Conservation (phyloP, 345 rosid species). For the Aquilaria malaccensis region DNA sequence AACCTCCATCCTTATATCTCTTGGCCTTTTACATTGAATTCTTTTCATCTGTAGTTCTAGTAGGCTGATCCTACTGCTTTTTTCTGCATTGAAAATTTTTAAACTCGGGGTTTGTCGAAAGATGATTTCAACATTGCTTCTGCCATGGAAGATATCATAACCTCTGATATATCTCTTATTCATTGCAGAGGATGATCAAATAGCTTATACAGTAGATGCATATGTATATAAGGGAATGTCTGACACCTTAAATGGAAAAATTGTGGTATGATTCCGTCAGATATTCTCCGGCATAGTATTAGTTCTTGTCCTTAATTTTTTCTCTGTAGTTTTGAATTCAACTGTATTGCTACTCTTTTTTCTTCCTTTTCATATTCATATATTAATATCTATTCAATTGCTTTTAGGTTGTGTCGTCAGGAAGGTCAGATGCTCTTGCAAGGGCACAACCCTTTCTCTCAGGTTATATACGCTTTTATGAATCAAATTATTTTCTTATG, state of each 20-base stretch:
- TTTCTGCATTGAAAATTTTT: no score
- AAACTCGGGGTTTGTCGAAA: no score
- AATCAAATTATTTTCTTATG: constrained; percentile 2
- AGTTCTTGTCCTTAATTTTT: constrained; percentile 1
- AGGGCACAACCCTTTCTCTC: constrained; percentile 72
- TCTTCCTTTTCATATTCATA: constrained; percentile 4
- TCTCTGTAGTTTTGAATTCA: not conserved
- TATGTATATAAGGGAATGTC: constrained; percentile 60
- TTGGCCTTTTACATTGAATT: not conserved
- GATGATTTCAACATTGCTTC: no score
- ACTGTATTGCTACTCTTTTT: not conserved
- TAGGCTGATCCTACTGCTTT: no score
- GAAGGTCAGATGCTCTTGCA: constrained; percentile 60
- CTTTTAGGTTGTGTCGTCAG: constrained; percentile 67
- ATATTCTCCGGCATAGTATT: constrained; percentile 3
- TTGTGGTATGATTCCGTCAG: constrained; percentile 40
- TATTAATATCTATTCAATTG: constrained; percentile 11
- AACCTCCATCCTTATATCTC: not conserved
- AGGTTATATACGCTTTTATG: constrained; percentile 36
- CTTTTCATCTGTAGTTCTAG: not conserved
- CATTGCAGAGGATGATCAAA: constrained; percentile 46
- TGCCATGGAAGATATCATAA: not conserved
- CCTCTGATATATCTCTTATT: not conserved
- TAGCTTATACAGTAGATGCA: constrained; percentile 49
- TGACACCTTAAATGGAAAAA: constrained; percentile 49